Percentiles rank a stretch among this genome's conserved stretches.
Conservation (phyloP, 345 rosid species). For the Citrus inodora region DNA sequence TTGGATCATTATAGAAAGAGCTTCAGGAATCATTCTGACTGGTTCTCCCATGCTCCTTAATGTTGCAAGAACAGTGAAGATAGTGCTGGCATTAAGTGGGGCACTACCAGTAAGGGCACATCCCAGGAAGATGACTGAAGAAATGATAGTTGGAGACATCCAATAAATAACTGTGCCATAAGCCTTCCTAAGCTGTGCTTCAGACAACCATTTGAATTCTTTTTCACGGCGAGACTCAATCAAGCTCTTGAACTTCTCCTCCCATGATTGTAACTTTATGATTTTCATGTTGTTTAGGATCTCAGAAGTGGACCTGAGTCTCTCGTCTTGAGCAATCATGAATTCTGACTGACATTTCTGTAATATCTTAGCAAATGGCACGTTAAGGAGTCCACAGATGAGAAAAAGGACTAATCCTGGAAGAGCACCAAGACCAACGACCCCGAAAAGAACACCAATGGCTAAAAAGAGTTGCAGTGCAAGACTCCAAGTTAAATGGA, state of each 20-base stretch:
- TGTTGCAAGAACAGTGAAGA: conserved; percentile 72
- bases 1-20: conserved; percentile 68
- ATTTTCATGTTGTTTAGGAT: conserved; percentile 71
- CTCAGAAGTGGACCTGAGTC: conserved; percentile 66
- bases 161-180: conserved; percentile 53
- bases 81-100: conserved; percentile 66
- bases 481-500: conserved; percentile 58
- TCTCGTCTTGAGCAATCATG: conserved; percentile 71
- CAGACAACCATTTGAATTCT: conserved; percentile 65
- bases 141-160: conserved; percentile 68
- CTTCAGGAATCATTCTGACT: conserved; percentile 65
- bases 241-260: conserved; percentile 59
- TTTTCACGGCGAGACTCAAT: conserved; percentile 48
- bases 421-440: conserved; percentile 68
- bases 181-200: conserved; percentile 46
- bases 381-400: conserved; percentile 44
- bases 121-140: conserved; percentile 61
- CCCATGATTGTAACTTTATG: conserved; percentile 85
- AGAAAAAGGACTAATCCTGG: conserved; percentile 56
- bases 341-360: conserved; percentile 63
- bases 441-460: conserved; percentile 45
- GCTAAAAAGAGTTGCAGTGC: conserved; percentile 52
- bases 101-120: conserved; percentile 53
- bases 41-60: conserved; percentile 65
- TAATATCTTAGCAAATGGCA: conserved; percentile 59